These are phyloP conservation scores for Effrenium voratum DNA, from an alignment of 73 alveolate genomes.

Conservation along the genomic window DNA sequence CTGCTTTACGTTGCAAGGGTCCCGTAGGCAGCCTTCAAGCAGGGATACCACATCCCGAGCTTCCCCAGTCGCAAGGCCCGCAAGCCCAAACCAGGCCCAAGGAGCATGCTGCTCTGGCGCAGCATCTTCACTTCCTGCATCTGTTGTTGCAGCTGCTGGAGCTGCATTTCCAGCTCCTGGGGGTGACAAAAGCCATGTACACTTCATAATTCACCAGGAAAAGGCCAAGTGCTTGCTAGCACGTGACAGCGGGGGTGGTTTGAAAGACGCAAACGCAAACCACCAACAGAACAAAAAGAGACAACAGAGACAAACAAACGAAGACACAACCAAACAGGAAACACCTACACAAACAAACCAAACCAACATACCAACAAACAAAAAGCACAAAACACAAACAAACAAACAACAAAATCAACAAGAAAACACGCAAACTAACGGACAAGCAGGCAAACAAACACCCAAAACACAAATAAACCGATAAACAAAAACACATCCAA, in stretches of 20 bases:
- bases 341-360: background rate
- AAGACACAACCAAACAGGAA: background rate
- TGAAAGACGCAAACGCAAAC: background rate
- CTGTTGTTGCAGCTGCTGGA: constrained; percentile 67
- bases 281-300: background rate
- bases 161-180: constrained; percentile 65
- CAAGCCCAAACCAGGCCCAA: too few relatives aligned
- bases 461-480: too few relatives aligned
- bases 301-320: too few relatives aligned
- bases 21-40: background rate
- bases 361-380: background rate
- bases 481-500: too few relatives aligned
- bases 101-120: background rate
- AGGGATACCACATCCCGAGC: background rate
- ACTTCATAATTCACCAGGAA: background rate
- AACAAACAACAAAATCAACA: too few relatives aligned
- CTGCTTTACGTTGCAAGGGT: background rate
- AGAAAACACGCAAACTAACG: too few relatives aligned
- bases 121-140: constrained; percentile 57
- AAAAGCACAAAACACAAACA: too few relatives aligned
- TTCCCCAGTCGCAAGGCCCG: background rate
- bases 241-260: background rate
- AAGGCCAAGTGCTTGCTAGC: background rate
- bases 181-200: background rate
- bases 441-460: too few relatives aligned